Base-by-base conservation (phyloP, 2,329 filamentous ascomycete species). In the Trichoderma endophyticum region DNA sequence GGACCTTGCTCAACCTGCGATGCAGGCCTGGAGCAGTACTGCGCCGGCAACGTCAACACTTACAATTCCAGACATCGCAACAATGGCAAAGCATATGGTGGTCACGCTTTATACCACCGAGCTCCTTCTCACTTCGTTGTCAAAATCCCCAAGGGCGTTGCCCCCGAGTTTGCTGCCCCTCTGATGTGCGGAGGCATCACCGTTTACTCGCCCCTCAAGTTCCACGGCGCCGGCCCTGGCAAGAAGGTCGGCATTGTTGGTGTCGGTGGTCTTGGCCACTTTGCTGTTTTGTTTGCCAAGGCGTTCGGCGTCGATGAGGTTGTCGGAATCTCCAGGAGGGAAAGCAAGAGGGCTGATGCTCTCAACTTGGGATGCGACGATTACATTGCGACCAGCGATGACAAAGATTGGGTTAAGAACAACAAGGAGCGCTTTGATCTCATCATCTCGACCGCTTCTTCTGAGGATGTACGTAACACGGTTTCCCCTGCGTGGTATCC, bases 161-260 rank as follows among this genome's bases (percentile, higher is more conserved):
- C 78, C 3, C 80, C 80, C 3, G 84, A 82, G 67, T 74, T 81
- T 67, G 83, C 84, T 11, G 85, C 91, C 21, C 91, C 91, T 4
- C 89, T 93, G 87, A 83, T 93, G 56, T 93, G 92, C 77, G 92
- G 86, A 26, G 91, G 92, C 15, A 86, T 93, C 39, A 94, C 92
- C 0, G 84, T 91, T 7, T 94, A 86, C 78, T 84, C 85, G 12
- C 91, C 92, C 1, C 80, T 94, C 64, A 84, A 84, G 76, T 84
- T 88, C 67, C 87, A 91, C 74, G 88, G 88, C 3, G 88, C 86
- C 63, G 92, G 91, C 0, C 90, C 90, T 0, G 91, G 90, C 15
- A 93, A 91, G 81, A 85, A 80, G 28, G 89, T 93, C 3, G 91
- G 88, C 1, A 87, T 93, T 73, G 83, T 92, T 24, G 91, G 91